phyloP scores from a whole-genome alignment of 495 filamentous ascomycete genomes.

The Tirmania nivea region DNA sequence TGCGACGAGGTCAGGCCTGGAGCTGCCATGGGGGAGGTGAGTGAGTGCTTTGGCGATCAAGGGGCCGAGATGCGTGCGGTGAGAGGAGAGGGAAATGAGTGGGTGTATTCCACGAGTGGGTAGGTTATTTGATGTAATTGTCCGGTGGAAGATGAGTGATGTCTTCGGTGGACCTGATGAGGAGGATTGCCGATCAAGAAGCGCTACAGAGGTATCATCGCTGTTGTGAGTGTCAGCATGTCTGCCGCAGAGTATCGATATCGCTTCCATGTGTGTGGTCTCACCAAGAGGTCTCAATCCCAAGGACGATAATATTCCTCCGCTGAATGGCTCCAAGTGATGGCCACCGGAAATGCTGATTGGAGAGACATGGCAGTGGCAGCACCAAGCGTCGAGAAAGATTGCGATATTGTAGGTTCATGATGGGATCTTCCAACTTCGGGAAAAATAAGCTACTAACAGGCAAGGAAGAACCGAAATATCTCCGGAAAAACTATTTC shows the following conservation, averaged over 20 bases:
- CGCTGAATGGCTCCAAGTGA: no score
- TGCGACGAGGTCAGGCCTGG: slow-evolving; percentile 55
- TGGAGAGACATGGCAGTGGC: no score
- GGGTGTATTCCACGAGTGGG: slow-evolving; percentile 60
- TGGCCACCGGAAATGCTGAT: no score
- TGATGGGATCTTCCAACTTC: no score
- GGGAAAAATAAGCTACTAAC: no score
- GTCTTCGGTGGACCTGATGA: slow-evolving; percentile 18
- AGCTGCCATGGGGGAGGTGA: slow-evolving; percentile 25
- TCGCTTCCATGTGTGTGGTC: background rate
- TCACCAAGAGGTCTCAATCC: slow-evolving; percentile 82
- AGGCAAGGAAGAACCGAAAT: no score
- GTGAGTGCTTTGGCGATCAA: slow-evolving; percentile 43
- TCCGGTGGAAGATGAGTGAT: slow-evolving; percentile 55
- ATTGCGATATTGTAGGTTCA: no score
- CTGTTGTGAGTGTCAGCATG: slow-evolving; percentile 20
- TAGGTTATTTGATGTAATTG: slow-evolving; percentile 55
- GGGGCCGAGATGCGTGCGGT: slow-evolving; percentile 41
- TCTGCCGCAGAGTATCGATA: background rate
- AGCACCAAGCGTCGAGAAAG: no score
- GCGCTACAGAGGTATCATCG: slow-evolving; percentile 83
- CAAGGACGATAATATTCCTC: slow-evolving; percentile 27
- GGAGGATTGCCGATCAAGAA: slow-evolving; percentile 27
- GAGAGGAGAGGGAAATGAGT: slow-evolving; percentile 44
- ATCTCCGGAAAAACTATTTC: no score